Percentiles rank a stretch among this genome's conserved stretches.
These are phyloP conservation scores for Abrus pulchellus DNA, from an alignment of 306 rosid genomes.

Conservation along the genomic window DNA sequence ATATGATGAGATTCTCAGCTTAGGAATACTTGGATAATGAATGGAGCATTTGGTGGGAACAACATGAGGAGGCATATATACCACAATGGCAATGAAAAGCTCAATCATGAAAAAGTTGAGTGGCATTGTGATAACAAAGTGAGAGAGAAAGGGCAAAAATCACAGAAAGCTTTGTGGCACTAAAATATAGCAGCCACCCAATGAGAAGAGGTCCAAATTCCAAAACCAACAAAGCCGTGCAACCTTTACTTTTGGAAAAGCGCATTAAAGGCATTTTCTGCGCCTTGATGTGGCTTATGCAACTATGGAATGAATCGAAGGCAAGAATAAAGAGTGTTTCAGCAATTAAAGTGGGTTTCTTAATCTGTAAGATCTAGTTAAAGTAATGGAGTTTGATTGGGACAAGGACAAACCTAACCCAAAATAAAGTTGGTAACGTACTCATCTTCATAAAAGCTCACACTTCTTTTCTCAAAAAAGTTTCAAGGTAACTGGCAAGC, in stretches of 20 bases:
- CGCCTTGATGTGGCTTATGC: conserved; percentile 50
- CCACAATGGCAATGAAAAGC: neutral
- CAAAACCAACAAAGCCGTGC: conserved; percentile 37
- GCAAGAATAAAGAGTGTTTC: conserved; percentile 8
- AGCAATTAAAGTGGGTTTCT: conserved; percentile 47
- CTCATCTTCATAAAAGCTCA: neutral
- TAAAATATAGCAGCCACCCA: conserved; percentile 43
- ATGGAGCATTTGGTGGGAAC: conserved; percentile 10
- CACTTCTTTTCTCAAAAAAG: neutral
- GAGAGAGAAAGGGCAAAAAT: conserved; percentile 42
- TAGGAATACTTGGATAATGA: neutral
- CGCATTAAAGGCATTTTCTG: conserved; percentile 50
- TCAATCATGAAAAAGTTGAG: conserved; percentile 22
- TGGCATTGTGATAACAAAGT: conserved; percentile 1
- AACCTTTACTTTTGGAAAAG: conserved; percentile 61
- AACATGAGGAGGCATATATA: neutral
- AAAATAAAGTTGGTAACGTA: conserved; percentile 51
- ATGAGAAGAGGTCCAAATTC: conserved; percentile 46
- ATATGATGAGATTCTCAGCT: no score
- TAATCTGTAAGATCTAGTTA: conserved; percentile 50
- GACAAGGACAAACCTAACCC: conserved; percentile 60
- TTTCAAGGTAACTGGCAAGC: conserved; percentile 35
- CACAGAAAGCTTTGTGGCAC: conserved; percentile 33
- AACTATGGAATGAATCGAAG: conserved; percentile 41
- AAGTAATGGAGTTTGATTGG: conserved; percentile 60